Evolutionary conservation across 1,284 basidiomycete species (phyloP), one percentile per base, ranked within the genome.

Genomic region (Ganoderma multipileum): DNA sequence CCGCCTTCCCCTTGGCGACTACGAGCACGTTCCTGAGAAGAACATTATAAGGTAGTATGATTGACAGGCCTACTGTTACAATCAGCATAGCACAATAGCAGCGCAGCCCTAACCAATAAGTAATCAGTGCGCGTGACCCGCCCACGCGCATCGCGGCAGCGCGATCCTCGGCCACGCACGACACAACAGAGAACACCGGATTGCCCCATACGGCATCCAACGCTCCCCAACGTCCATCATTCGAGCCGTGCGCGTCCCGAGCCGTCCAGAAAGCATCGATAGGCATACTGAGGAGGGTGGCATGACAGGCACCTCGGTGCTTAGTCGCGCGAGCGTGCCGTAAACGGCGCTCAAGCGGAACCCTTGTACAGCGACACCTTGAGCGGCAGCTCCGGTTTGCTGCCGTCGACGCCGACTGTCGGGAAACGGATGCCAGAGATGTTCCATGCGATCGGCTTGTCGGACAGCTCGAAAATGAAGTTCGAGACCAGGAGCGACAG

Each of bases 381-480:
- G 54, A 73, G 65, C 12, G 73, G 73, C 26, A 74, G 63, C 38
- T 72, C 68, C 0, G 73, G 73, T 33, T 67, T 71, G 64, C 44
- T 39, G 61, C 73, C 68, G 55, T 74, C 30, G 5, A 66, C 61
- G 42, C 73, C 73, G 28, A 74, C 71, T 11, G 73, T 74, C 16
- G 73, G 73, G 68, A 71, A 74, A 20, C 70, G 69, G 62, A 73
- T 71, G 52, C 70, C 69, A 36, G 70, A 71, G 44, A 73, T 68
- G 60, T 73, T 73, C 72, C 72, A 73, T 8, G 63, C 71, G 60
- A 73, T 68, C 33, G 65, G 65, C 66, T 73, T 73, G 63, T 72
- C 68, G 11, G 72, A 65, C 33, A 67, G 66, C 26, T 68, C 65
- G 67, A 73, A 69, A 33, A 30, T 39, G 66, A 72, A 73, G 47